Evolutionary conservation across 1,139 yeast genomes (phyloP).

Genomic region (Debaryomyces sp.): DNA sequence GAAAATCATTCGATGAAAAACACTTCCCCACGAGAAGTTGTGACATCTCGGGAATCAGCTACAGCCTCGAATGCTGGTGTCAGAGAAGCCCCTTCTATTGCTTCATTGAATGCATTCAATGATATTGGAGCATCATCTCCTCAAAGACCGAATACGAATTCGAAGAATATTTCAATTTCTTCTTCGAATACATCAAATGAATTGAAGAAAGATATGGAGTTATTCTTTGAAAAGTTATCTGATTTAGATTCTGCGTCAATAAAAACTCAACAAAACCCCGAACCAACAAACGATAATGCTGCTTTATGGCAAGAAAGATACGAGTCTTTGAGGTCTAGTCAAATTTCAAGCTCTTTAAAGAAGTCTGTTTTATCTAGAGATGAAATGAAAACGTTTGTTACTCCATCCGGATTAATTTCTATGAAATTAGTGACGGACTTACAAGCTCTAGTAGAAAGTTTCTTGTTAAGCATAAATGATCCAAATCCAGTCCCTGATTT

Average conservation of each 20-base stretch:
- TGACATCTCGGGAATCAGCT: neutral
- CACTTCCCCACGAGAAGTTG: conserved; percentile 17
- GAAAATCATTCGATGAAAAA: conserved; percentile 45
- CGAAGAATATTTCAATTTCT: neutral
- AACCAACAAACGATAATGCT: conserved; percentile 30
- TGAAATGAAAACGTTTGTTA: conserved; percentile 33
- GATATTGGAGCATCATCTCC: neutral
- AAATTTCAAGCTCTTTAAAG: conserved; percentile 27
- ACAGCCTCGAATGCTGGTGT: neutral
- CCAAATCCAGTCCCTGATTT: conserved; percentile 38
- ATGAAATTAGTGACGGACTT: conserved; percentile 46
- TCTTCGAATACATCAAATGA: conserved; percentile 8
- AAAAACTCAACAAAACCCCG: neutral
- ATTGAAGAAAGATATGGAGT: conserved; percentile 23
- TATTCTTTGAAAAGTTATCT: conserved; percentile 31
- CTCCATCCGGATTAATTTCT: conserved; percentile 49
- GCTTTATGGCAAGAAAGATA: conserved; percentile 50
- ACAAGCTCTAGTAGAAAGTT: conserved; percentile 50
- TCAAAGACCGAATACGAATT: neutral
- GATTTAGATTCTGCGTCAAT: conserved; percentile 21
- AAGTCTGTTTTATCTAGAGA: conserved; percentile 24
- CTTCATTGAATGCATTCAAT: neutral
- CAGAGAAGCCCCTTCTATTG: neutral
- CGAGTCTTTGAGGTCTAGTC: conserved; percentile 41
- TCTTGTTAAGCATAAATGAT: conserved; percentile 39